These are phyloP conservation scores for Myriosclerotinia duriaeana DNA, from an alignment of 2,329 filamentous ascomycete genomes.

Conservation along the genomic window DNA sequence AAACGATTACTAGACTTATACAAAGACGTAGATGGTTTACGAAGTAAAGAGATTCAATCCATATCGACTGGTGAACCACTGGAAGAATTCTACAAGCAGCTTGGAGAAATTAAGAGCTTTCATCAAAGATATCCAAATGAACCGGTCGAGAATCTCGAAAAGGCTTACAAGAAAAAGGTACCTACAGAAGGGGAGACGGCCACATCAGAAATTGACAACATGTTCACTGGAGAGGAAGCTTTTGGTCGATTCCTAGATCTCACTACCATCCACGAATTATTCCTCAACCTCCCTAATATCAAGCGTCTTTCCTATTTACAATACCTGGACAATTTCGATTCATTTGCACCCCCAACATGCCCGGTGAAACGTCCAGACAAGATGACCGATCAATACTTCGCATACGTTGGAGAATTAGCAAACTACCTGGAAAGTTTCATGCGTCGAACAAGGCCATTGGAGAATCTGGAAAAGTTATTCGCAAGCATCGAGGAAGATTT, in stretches of 20 bases:
- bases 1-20: conserved; percentile 79
- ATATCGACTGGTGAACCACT: conserved; percentile 85
- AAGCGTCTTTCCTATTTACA: conserved; percentile 88
- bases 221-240: conserved; percentile 95
- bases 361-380: conserved; percentile 80
- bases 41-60: conserved; percentile 76
- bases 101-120: conserved; percentile 78
- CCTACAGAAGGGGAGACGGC: conserved; percentile 63
- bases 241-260: conserved; percentile 93
- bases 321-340: conserved; percentile 89
- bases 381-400: conserved; percentile 88
- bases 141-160: conserved; percentile 90
- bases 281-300: conserved; percentile 82
- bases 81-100: conserved; percentile 85
- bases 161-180: conserved; percentile 75
- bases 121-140: conserved; percentile 92
- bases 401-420: conserved; percentile 77
- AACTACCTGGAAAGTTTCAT: conserved; percentile 87
- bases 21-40: conserved; percentile 70
- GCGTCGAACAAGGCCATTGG: conserved; percentile 77
- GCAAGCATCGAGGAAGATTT: conserved; percentile 79
- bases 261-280: conserved; percentile 79
- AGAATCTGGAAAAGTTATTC: conserved; percentile 80
- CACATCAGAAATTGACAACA: conserved; percentile 73
- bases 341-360: conserved; percentile 71